Evolutionary conservation across 2,329 filamentous ascomycete genomes (phyloP).

Genomic region (Pseudonectria buxi): DNA sequence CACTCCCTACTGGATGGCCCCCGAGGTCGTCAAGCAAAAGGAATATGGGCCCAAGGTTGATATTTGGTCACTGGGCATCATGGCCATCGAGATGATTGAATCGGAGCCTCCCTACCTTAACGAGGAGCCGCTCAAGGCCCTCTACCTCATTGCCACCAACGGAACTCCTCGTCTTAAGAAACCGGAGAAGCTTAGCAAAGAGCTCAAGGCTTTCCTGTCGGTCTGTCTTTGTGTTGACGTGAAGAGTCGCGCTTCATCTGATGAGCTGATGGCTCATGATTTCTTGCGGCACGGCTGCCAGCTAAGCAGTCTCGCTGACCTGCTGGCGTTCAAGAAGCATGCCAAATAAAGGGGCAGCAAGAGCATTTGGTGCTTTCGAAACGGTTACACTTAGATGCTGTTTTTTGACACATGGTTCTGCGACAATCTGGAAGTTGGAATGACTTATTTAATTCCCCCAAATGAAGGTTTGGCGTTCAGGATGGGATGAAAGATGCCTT

Average conservation of each 20-base stretch:
- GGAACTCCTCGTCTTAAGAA: slow-evolving; percentile 96
- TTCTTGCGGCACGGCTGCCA: slow-evolving; percentile 91
- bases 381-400: slow-evolving; percentile 12
- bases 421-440: slow-evolving; percentile 16
- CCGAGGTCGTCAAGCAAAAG: slow-evolving; percentile 98
- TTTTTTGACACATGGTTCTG: slow-evolving; percentile 3
- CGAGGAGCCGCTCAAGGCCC: slow-evolving; percentile 92
- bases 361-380: slow-evolving; percentile 7
- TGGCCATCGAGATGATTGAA: slow-evolving; percentile 99
- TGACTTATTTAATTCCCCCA: slow-evolving; percentile 23
- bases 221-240: slow-evolving; percentile 97
- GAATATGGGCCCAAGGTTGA: slow-evolving; percentile 98
- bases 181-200: slow-evolving; percentile 94
- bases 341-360: slow-evolving; percentile 42
- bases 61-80: slow-evolving; percentile 98
- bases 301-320: slow-evolving; percentile 72
- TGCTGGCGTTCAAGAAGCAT: slow-evolving; percentile 80
- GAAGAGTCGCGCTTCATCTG: slow-evolving; percentile 83
- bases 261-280: slow-evolving; percentile 84
- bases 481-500: slow-evolving; percentile 14
- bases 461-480: slow-evolving; percentile 23
- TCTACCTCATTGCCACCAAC: slow-evolving; percentile 97
- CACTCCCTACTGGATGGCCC: slow-evolving; percentile 99
- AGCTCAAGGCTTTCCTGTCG: slow-evolving; percentile 93
- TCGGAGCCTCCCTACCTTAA: slow-evolving; percentile 97